phyloP scores from a whole-genome alignment of 176 grass and related monocot genomes.

The Saccharum spontaneum region DNA sequence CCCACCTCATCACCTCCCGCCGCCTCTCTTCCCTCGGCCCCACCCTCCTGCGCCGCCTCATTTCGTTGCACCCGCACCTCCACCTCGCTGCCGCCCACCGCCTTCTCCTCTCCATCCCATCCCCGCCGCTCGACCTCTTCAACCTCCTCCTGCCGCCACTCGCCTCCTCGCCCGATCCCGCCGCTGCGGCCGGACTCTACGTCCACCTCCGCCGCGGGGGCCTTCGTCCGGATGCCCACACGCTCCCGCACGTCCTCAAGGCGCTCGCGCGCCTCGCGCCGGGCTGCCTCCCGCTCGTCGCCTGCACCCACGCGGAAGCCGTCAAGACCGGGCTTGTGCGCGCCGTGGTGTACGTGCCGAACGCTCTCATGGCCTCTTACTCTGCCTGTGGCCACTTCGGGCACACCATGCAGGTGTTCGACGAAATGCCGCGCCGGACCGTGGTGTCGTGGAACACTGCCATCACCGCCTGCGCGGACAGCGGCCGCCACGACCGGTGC shows the following conservation, averaged over 20 bases:
- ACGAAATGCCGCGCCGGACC: conserved; percentile 51
- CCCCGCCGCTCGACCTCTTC: conserved; percentile 31
- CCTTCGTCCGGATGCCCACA: conserved; percentile 48
- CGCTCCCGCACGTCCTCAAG: conserved; percentile 62
- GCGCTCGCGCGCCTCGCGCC: conserved; percentile 46
- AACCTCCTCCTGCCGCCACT: conserved; percentile 42
- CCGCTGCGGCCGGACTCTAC: conserved; percentile 6
- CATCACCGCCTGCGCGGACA: conserved; percentile 38
- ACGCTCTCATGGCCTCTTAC: conserved; percentile 42
- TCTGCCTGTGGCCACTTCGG: conserved; percentile 30
- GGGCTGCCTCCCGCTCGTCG: conserved; percentile 11
- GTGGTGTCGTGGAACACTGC: conserved; percentile 59
- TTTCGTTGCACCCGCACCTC: conserved; percentile 29
- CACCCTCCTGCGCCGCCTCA: conserved; percentile 42
- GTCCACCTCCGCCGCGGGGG: conserved; percentile 34
- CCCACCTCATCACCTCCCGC: conserved; percentile 40
- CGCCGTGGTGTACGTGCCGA: conserved; percentile 50
- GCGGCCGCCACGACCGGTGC: conserved; percentile 7
- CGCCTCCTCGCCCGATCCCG: conserved; percentile 5
- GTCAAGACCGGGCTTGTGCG: conserved; percentile 40
- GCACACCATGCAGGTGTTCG: conserved; percentile 43
- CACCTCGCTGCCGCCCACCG: conserved; percentile 32
- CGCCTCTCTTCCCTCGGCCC: conserved; percentile 7
- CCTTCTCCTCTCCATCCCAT: conserved; percentile 45
- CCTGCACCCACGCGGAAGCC: conserved; percentile 45